Conservation (phyloP, 495 filamentous ascomycete species). For the Penicillium dipodomyicola region DNA sequence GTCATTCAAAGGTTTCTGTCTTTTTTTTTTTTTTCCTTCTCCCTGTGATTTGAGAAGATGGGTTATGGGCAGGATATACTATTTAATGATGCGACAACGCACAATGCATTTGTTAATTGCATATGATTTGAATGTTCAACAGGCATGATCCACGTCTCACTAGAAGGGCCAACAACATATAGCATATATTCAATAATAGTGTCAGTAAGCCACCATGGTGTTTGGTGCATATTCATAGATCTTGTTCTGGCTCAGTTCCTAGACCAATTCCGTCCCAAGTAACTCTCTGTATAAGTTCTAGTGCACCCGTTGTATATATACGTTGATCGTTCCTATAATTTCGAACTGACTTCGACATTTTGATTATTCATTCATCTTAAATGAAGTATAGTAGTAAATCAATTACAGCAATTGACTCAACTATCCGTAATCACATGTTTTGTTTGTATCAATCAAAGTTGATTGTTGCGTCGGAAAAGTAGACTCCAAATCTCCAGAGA, state of each 20-base stretch:
- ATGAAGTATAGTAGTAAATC: neutral
- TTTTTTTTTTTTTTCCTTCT: constrained; percentile 2
- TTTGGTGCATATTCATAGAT: neutral
- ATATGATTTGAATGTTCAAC: constrained; percentile 7
- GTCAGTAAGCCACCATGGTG: neutral
- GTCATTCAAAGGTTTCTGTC: constrained; percentile 16
- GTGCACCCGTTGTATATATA: neutral
- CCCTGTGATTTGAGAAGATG: neutral
- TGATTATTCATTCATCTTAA: neutral
- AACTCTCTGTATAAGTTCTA: neutral
- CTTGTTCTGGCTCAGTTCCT: neutral
- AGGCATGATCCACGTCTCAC: neutral
- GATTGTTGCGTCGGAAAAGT: neutral
- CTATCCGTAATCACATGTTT: neutral
- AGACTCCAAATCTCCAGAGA: neutral
- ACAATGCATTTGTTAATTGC: constrained; percentile 12
- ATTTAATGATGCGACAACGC: constrained; percentile 15
- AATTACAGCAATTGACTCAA: neutral
- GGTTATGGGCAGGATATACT: constrained; percentile 5
- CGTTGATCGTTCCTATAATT: neutral
- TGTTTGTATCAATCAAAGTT: neutral
- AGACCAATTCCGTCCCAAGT: neutral
- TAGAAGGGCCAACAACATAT: neutral
- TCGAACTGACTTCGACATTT: neutral
- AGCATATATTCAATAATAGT: neutral